These are phyloP conservation scores for Pyrenochaeta sp. DNA, from an alignment of 2,329 filamentous ascomycete genomes.

Conservation along the genomic window DNA sequence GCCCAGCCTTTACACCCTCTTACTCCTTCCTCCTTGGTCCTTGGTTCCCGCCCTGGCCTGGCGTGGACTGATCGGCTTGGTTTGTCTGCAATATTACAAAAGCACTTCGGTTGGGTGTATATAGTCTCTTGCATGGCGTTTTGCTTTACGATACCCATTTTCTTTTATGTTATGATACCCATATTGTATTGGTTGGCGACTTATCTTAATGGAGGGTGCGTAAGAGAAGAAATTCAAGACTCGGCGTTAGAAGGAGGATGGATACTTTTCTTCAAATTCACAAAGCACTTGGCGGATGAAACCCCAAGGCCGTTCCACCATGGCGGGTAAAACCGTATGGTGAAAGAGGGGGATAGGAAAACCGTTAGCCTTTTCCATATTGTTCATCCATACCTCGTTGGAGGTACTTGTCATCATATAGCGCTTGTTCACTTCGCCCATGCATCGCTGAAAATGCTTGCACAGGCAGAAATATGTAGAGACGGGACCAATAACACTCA, in stretches of 20 bases:
- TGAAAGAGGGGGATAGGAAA: background rate
- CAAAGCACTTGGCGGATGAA: slow-evolving; percentile 11
- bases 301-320: slow-evolving; percentile 1
- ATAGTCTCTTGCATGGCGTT: slow-evolving; percentile 11
- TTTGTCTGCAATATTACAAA: background rate
- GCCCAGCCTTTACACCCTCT: slow-evolving; percentile 16
- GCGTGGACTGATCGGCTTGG: background rate
- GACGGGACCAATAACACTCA: background rate
- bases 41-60: background rate
- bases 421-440: slow-evolving; percentile 8
- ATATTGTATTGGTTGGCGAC: background rate
- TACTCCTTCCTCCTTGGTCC: background rate
- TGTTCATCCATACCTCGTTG: slow-evolving; percentile 1
- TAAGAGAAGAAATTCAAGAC: background rate
- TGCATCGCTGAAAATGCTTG: slow-evolving; percentile 29
- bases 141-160: slow-evolving; percentile 21
- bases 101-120: slow-evolving; percentile 13
- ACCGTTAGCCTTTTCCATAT: background rate
- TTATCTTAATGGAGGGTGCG: background rate
- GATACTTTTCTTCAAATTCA: background rate
- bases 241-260: slow-evolving; percentile 1
- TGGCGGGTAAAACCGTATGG: slow-evolving; percentile 16
- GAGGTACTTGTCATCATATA: slow-evolving; percentile 21
- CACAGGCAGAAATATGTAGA: background rate
- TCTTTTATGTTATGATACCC: slow-evolving; percentile 6